Evolutionary conservation across 306 rosid genomes (phyloP), one percentile per base, ranked within the genome.

Genomic region (Sindora glabra): DNA sequence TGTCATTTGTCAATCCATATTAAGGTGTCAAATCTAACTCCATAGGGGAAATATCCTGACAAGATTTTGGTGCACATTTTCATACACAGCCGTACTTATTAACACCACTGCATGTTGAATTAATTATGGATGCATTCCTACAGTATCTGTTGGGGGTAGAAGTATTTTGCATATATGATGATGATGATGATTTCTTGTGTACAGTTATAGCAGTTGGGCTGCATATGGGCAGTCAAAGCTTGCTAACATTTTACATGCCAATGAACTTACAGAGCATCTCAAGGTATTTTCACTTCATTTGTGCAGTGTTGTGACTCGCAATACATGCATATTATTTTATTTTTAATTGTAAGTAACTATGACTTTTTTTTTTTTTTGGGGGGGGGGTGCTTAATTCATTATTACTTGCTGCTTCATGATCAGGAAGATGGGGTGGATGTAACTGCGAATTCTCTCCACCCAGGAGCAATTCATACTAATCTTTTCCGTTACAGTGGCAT

Each of bases 151-250:
- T 58, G 41, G 69, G 44, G 13, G 21, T 50, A 73, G 41, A 56
- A 15, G 53, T n/a, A n/a, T 18, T 37, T 16, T 49, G 33, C n/a
- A 58, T 7, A 19, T 24, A 40, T 48, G 23, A 50, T 13, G 50
- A 25, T 14, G 26, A n/a, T n/a, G 32, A 6, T 41, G 48, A 40
- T 27, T 58, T 25, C 38, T 54, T 13, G 32, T 45, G 41, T 67
- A 66, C 82, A 91, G 97, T 72, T 91, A 86, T 77, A 71, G 11
- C 54, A 80, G 74, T 32, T 66, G 77, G 60, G 39, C 60, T 26
- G 99, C 99, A 40, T 92, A 92, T 64, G 97, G 97, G 67, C 97
- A 89, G 45, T 86, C 99, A 42, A 92, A 92, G 84, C 86, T 92
- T 53, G 89, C 95, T 38, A 92, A 92, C 62, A 46, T 89, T 58